Evolutionary conservation across 169 alveolate species (phyloP).

Genomic region (Pseudocohnilembus persalinus): DNA sequence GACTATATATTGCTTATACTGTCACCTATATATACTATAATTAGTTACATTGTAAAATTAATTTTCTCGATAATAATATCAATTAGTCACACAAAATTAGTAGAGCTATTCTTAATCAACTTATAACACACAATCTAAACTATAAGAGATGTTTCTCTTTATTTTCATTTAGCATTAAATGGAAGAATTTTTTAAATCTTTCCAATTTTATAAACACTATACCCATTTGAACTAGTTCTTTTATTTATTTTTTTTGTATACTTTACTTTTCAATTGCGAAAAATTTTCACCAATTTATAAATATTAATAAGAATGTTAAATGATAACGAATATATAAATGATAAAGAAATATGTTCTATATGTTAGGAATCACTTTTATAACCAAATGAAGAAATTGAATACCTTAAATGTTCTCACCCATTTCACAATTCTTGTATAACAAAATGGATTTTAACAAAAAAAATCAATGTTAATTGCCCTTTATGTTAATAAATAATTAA

Average conservation of each 20-base stretch:
- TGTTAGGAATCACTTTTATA: not conserved
- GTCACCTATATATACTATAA: not conserved
- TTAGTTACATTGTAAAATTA: not conserved
- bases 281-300: too few species aligned
- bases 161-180: not conserved
- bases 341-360: not conserved
- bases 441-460: conserved; percentile 11
- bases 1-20: not conserved
- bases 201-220: not conserved
- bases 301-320: not conserved
- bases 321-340: not conserved
- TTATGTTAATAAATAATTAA: not conserved
- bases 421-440: conserved; percentile 16
- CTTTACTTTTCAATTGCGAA: not conserved
- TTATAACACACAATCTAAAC: not conserved
- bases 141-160: not conserved
- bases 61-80: not conserved
- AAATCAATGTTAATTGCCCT: not conserved
- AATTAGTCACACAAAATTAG: not conserved
- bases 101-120: too few species aligned
- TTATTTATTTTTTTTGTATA: too few species aligned
- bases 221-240: not conserved
- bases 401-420: conserved; percentile 1
- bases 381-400: conserved; percentile 16
- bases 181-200: not conserved